Base-by-base conservation (phyloP, 768 basidiomycete species). In the Lactifluus subvellereus region DNA sequence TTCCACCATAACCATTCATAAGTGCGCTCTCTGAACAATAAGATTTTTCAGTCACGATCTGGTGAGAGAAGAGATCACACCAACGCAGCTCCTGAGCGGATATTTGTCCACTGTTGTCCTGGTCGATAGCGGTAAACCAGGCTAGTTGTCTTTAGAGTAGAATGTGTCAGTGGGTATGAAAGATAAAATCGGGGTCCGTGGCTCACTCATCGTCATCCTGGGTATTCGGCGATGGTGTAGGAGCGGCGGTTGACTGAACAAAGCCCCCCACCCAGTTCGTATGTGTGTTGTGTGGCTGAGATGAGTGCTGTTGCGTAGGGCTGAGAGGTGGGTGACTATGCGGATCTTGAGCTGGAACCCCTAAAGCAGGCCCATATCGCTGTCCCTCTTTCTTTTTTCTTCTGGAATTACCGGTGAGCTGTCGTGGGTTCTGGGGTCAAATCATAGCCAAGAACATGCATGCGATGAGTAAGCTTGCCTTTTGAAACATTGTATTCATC, bases 81-180 rank as follows among this genome's bases (percentile, higher is more conserved):
- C 0, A 37, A 59, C 57, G 57, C 8, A 59, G 49, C 30, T 59
- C 57, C 14, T 50, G 38, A 27, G 49, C 57, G 18, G 57, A 59
- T 11, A 59, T 48, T 32, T 40, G 57, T 8, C 57, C 57, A 30
- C 57, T 59, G 18, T 50, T 30, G 27, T 59, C 57, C 6, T 59
- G 57, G 49, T 59, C 57, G 30, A 59, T 51, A 27, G 57, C 57
- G 18, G 13, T 32, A 16, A 59, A 59, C 57, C 59, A 60, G 9
- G 52, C 52, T 35, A 48, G 1, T 8, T 35, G 45, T 27, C 56
- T 57, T 22, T 22, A 45, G 14, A 20, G 10, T 20, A 33, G n/a
- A 3, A 1, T 30, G 20, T 13, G n/a, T 16, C 11, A 40, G 33
- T 51, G 6, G 3, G 27, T 5, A 4, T 14, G 7, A 47, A 22